These are phyloP conservation scores for Verticillium isaacii DNA, from an alignment of 2,329 filamentous ascomycete species.

Conservation along the genomic window DNA sequence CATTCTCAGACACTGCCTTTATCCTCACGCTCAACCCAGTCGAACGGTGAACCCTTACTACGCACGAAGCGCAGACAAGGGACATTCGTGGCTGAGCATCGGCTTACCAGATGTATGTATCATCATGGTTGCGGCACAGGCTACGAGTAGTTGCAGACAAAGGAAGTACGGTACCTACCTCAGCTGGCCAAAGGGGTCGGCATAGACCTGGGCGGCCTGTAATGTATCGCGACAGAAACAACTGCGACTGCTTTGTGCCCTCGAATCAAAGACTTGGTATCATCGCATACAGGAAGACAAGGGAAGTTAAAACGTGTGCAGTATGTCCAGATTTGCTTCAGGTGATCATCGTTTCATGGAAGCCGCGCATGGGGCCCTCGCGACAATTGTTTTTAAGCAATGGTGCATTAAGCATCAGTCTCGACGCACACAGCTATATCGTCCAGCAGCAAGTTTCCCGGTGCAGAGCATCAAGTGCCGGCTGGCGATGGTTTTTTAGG, in stretches of 20 bases:
- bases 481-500: conserved; percentile 34
- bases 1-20: conserved; percentile 12
- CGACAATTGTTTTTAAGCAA: conserved; percentile 65
- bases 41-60: neutral
- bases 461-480: conserved; percentile 16
- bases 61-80: neutral
- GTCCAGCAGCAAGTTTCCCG: conserved; percentile 27
- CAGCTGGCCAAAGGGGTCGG: neutral
- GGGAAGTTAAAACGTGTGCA: neutral
- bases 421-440: conserved; percentile 52
- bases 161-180: neutral
- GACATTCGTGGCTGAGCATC: conserved; percentile 12
- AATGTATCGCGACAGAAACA: neutral
- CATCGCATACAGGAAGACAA: neutral
- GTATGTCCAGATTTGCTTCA: conserved; percentile 57
- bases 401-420: conserved; percentile 46
- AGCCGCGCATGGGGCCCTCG: conserved; percentile 61
- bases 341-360: conserved; percentile 66
- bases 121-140: neutral
- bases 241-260: neutral
- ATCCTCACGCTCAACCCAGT: conserved; percentile 14
- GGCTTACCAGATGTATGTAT: conserved; percentile 12
- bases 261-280: neutral
- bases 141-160: neutral
- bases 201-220: neutral